A percentile compares a stretch with the other conserved stretches of the same genome.
phyloP scores from a whole-genome alignment of 1,284 basidiomycete species.

The Rhodotorula sp. region DNA sequence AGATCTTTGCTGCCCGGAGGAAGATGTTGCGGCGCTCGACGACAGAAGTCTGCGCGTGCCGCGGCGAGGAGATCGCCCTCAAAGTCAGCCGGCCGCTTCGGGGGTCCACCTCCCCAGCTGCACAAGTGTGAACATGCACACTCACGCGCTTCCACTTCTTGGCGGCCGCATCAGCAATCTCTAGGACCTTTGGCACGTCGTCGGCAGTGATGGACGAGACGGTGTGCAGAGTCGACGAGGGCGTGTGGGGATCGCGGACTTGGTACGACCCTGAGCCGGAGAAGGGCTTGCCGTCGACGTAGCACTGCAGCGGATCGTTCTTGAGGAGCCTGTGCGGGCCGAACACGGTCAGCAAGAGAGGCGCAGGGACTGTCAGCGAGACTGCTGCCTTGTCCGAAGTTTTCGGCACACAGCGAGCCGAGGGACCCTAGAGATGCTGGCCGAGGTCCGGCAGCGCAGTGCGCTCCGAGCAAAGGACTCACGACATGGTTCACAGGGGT shows the following conservation, averaged over 20 bases:
- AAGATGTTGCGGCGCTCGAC: slow-evolving; percentile 42
- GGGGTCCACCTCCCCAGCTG: not conserved
- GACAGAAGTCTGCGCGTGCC: slow-evolving; percentile 22
- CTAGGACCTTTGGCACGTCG: slow-evolving; percentile 37
- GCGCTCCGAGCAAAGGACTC: too few species aligned
- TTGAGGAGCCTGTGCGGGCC: slow-evolving; percentile 8
- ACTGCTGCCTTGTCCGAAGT: too few species aligned
- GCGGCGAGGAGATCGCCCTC: not conserved
- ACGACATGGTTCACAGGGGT: too few species aligned
- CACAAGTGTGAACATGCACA: not conserved
- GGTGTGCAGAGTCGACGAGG: slow-evolving; percentile 31
- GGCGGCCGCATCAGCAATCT: slow-evolving; percentile 23
- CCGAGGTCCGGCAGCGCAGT: too few species aligned
- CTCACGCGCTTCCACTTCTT: slow-evolving; percentile 34
- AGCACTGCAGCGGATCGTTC: slow-evolving; percentile 41
- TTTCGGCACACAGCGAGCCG: too few species aligned
- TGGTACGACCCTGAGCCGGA: slow-evolving; percentile 38
- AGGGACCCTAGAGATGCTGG: too few species aligned
- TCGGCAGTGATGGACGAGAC: slow-evolving; percentile 35
- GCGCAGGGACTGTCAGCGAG: too few species aligned
- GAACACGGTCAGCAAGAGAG: not conserved
- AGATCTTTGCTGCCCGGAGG: slow-evolving; percentile 36
- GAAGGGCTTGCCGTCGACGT: slow-evolving; percentile 44
- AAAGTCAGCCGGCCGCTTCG: not conserved
- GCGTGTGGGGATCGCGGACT: slow-evolving; percentile 43